Base-by-base conservation (phyloP, 2,329 filamentous ascomycete genomes). In the Arthrobotrys sinensis region DNA sequence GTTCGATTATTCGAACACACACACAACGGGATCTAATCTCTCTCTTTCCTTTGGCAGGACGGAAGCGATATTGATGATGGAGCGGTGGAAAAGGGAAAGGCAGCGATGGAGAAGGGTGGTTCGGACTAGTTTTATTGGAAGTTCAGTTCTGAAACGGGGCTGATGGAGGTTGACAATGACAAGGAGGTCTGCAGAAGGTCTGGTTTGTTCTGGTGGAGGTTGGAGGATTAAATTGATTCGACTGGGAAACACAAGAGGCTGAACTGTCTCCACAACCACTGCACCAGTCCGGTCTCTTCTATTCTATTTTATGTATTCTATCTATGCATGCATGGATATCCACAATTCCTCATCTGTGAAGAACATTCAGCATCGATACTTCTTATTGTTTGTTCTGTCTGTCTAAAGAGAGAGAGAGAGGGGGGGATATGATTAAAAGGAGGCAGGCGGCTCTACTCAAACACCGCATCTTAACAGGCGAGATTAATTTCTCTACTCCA, bases 231-330 rank as follows among this genome's bases (percentile, higher is more conserved):
- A 38, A 12, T 10, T 24, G 38, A n/a, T n/a, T n/a, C n/a, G n/a
- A n/a, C n/a, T n/a, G 45, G 34, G 21, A 28, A 32, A 40, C 34
- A 24, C 28, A 71, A 53, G 67, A 71, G 67, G 55, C 66, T 60
- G 66, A 70, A 70, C 57, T 16, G 32, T n/a, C n/a, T n/a, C n/a
- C 19, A 53, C 38, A n/a, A 12, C 7, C 36, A 48, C 21, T 28
- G 24, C 57, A 63, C 11, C n/a, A n/a, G n/a, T 19, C 34, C 52
- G 16, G 11, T 32, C 19, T 21, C 10, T n/a, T 14, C 32, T 34
- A 34, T 46, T n/a, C n/a, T n/a, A n/a, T n/a, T n/a, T n/a, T n/a
- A n/a, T n/a, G n/a, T n/a, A n/a, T n/a, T n/a, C 16, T 14, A 48
- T 48, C 12, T 16, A 28, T 34, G 45, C 45, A 48, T 48, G 45